phyloP scores from a whole-genome alignment of 495 filamentous ascomycete genomes.

The Podospora comata region DNA sequence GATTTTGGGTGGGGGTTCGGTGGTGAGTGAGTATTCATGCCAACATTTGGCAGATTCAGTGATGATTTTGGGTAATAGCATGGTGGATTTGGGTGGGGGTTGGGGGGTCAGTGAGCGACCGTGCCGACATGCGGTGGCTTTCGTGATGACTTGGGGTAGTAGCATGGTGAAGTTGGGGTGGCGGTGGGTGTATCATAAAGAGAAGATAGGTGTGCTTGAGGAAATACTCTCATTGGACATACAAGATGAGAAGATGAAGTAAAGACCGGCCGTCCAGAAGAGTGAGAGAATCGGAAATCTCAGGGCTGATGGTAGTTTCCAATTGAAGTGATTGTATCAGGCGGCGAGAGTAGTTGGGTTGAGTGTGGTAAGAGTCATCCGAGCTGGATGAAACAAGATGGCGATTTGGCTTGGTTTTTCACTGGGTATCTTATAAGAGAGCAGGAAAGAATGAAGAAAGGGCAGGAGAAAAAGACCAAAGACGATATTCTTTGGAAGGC shows the following conservation, averaged over 20 bases:
- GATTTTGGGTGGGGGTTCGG: too few relatives aligned
- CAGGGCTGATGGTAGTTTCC: not conserved
- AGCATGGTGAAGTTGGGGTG: not conserved
- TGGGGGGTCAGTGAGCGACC: not conserved
- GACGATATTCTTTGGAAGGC: not conserved
- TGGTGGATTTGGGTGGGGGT: too few relatives aligned
- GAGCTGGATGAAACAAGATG: not conserved
- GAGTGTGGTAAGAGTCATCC: conserved; percentile 16
- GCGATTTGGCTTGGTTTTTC: not conserved
- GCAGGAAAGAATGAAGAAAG: not conserved
- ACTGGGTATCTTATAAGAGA: not conserved
- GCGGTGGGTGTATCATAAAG: not conserved
- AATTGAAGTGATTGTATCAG: conserved; percentile 12
- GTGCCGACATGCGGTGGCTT: too few relatives aligned
- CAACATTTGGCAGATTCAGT: too few relatives aligned
- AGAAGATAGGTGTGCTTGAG: not conserved
- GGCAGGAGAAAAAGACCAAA: not conserved
- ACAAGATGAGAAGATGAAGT: not conserved
- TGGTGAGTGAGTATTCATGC: too few relatives aligned
- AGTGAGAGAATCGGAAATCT: not conserved
- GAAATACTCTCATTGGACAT: not conserved
- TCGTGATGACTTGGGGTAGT: too few relatives aligned
- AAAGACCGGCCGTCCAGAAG: not conserved
- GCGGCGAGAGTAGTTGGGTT: conserved; percentile 15
- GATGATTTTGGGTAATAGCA: too few relatives aligned